Conservation (phyloP, 495 filamentous ascomycete genomes). For the Gamarada debralockiae region DNA sequence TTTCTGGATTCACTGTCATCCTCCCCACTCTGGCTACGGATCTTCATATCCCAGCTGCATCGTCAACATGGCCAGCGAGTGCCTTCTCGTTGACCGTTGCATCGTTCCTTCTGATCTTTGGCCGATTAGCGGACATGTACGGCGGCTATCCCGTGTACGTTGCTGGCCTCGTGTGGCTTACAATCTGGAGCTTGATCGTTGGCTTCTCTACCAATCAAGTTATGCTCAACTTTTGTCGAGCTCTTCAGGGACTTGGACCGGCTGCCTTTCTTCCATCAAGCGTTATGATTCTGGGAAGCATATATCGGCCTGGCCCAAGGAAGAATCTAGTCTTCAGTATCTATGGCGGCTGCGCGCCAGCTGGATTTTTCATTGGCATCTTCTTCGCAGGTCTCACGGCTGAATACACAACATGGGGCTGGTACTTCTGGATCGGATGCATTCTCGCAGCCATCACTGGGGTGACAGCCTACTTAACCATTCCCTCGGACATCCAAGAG, state of each 20-base stretch:
- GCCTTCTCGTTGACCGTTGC: slow-evolving; percentile 73
- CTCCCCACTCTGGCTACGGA: slow-evolving; percentile 61
- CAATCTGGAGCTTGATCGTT: slow-evolving; percentile 65
- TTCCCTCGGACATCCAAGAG: slow-evolving; percentile 61
- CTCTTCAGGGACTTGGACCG: slow-evolving; percentile 74
- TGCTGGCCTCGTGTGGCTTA: slow-evolving; percentile 65
- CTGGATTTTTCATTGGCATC: slow-evolving; percentile 75
- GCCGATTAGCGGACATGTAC: slow-evolving; percentile 72
- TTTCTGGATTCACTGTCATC: slow-evolving; percentile 83
- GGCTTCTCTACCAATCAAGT: slow-evolving; percentile 67
- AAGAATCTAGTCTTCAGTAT: slow-evolving; percentile 84
- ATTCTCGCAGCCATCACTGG: slow-evolving; percentile 43
- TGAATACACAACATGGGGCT: slow-evolving; percentile 63
- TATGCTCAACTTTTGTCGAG: slow-evolving; percentile 74
- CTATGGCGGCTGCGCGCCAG: slow-evolving; percentile 71
- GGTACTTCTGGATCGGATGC: slow-evolving; percentile 79
- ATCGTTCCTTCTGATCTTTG: slow-evolving; percentile 71
- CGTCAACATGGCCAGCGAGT: slow-evolving; percentile 75
- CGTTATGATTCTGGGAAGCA: slow-evolving; percentile 74
- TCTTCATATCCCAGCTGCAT: slow-evolving; percentile 59
- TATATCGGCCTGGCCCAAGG: slow-evolving; percentile 77
- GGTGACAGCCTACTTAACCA: slow-evolving; percentile 53
- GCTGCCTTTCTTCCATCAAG: slow-evolving; percentile 75
- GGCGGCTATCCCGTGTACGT: slow-evolving; percentile 73
- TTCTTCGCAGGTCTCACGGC: slow-evolving; percentile 72